Evolutionary conservation across 305 asterid species (phyloP).

Genomic region (Nicotiana rustica): DNA sequence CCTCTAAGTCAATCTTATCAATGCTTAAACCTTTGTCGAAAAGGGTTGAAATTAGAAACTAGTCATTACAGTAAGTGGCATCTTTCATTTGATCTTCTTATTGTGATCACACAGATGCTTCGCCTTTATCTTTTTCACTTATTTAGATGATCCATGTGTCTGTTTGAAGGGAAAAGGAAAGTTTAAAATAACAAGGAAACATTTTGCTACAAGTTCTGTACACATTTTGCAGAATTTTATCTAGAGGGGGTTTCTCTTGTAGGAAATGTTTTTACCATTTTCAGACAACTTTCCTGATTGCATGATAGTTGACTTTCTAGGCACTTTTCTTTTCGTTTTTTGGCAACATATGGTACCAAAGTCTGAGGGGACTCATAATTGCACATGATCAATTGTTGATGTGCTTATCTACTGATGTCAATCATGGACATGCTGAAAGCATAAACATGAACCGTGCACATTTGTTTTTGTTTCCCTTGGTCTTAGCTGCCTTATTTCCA

Average conservation of each 20-base stretch:
- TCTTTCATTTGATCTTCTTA: neutral
- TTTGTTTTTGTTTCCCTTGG: slow-evolving; percentile 5
- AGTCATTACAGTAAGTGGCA: neutral
- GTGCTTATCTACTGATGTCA: slow-evolving; percentile 3
- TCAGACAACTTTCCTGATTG: neutral
- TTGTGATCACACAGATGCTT: slow-evolving; percentile 2
- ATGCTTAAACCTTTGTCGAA: neutral
- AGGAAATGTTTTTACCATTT: neutral
- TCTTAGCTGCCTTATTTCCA: neutral
- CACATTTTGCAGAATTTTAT: neutral
- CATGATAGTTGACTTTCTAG: neutral
- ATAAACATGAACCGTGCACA: neutral
- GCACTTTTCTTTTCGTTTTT: neutral
- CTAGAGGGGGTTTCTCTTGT: neutral
- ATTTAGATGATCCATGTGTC: slow-evolving; percentile 1
- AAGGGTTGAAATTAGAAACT: neutral
- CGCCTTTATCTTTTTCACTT: neutral
- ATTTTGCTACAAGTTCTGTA: slow-evolving; percentile 3
- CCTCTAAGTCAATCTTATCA: slow-evolving; percentile 18
- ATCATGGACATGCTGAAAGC: neutral
- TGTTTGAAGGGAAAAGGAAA: neutral
- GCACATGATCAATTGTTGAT: slow-evolving; percentile 4
- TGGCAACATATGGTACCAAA: slow-evolving; percentile 17
- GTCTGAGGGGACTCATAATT: slow-evolving; percentile 10
- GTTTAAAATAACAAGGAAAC: no score